Evolutionary conservation across 352 stramenopile genomes (phyloP).

Genomic region (Albugo laibachii): DNA sequence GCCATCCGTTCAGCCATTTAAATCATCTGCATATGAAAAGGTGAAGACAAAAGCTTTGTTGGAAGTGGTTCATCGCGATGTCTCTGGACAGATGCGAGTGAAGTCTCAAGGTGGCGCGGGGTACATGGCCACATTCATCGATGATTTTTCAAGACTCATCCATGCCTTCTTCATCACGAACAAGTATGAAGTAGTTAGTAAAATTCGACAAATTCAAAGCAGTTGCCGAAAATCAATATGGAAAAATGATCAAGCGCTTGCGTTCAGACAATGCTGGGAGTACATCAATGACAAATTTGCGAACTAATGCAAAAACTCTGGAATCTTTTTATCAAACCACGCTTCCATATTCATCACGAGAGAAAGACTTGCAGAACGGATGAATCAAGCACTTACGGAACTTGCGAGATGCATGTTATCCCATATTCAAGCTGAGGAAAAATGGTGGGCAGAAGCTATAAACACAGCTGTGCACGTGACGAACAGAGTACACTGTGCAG

Average conservation of each 20-base stretch:
- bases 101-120: too few relatives aligned
- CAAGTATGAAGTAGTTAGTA: constrained; percentile 5
- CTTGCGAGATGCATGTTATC: constrained; percentile 7
- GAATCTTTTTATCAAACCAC: constrained; percentile 7
- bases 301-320: too few relatives aligned
- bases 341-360: constrained; percentile 8
- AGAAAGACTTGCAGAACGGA: constrained; percentile 9
- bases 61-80: too few relatives aligned
- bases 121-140: too few relatives aligned
- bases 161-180: constrained; percentile 9
- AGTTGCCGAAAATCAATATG: constrained; percentile 9
- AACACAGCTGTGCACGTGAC: too few relatives aligned
- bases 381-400: too few relatives aligned
- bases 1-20: neutral
- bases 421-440: constrained; percentile 1
- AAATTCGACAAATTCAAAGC: constrained; percentile 6
- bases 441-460: too few relatives aligned
- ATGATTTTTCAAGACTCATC: too few relatives aligned
- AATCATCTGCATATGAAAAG: neutral
- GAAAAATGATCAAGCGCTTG: constrained; percentile 8
- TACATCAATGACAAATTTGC: too few relatives aligned
- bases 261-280: constrained; percentile 14
- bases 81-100: too few relatives aligned
- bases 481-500: too few relatives aligned
- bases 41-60: too few relatives aligned